Conservation (phyloP, 2,329 filamentous ascomycete genomes). For the Diaporthe sp. region DNA sequence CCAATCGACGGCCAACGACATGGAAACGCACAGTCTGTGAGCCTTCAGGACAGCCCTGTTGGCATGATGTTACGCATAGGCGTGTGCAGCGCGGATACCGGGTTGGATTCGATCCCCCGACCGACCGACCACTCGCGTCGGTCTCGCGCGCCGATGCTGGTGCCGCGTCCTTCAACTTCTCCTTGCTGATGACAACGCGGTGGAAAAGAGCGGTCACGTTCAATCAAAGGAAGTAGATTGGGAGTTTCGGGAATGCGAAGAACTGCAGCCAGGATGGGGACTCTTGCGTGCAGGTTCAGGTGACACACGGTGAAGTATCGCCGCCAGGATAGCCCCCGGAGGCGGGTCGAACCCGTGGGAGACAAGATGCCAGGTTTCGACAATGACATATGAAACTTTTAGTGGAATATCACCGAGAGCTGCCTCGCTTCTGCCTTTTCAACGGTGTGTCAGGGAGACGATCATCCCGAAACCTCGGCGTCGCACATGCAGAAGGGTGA, state of each 20-base stretch:
- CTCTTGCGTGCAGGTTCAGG: conserved; percentile 17
- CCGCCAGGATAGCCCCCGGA: conserved; percentile 11
- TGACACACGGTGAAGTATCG: conserved; percentile 24
- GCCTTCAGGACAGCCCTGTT: not conserved
- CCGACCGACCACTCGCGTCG: not conserved
- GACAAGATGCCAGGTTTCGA: conserved; percentile 28
- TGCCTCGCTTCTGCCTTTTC: conserved; percentile 28
- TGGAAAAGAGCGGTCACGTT: conserved; percentile 17
- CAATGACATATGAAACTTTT: conserved; percentile 35
- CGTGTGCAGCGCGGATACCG: not conserved
- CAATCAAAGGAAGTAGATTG: conserved; percentile 9
- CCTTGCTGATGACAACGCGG: not conserved
- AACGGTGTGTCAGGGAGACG: conserved; percentile 35
- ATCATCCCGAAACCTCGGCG: conserved; percentile 38
- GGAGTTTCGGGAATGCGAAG: conserved; percentile 16
- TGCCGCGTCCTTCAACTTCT: not conserved
- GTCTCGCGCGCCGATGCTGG: not conserved
- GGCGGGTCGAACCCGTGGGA: conserved; percentile 30
- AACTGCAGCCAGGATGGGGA: conserved; percentile 16
- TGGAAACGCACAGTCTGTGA: conserved; percentile 15
- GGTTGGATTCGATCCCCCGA: not conserved
- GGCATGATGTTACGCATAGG: not conserved
- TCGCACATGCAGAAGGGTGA: conserved; percentile 33
- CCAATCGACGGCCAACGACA: conserved; percentile 6
- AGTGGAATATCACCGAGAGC: conserved; percentile 20